Evolutionary conservation across 2,329 filamentous ascomycete species (phyloP).

Genomic region (Sphaerulina populicola): DNA sequence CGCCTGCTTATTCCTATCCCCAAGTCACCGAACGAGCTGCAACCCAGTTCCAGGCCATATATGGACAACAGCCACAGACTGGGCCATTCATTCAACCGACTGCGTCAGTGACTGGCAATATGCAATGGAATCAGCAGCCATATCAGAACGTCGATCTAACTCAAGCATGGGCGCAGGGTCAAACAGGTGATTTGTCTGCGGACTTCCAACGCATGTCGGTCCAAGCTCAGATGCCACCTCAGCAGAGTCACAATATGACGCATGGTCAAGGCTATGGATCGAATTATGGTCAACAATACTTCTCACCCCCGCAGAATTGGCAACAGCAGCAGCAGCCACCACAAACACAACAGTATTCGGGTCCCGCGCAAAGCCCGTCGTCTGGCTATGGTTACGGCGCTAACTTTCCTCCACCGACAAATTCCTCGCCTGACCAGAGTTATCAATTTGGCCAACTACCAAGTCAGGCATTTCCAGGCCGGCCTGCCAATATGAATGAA

Average conservation of each 20-base stretch:
- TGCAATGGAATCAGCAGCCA: constrained; percentile 19
- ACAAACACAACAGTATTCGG: constrained; percentile 24
- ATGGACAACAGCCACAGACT: constrained; percentile 11
- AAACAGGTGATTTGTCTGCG: constrained; percentile 36
- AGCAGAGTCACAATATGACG: constrained; percentile 18
- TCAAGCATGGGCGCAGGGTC: constrained; percentile 28
- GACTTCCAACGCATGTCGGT: constrained; percentile 45
- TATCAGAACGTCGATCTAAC: constrained; percentile 32
- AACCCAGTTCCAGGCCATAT: constrained; percentile 14
- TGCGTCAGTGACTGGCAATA: constrained; percentile 2
- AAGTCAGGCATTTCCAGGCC: constrained; percentile 59
- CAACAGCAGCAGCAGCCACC: constrained; percentile 23
- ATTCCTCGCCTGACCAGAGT: constrained; percentile 31
- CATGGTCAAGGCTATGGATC: constrained; percentile 12
- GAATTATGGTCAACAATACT: constrained; percentile 23
- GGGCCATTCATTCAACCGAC: constrained; percentile 7
- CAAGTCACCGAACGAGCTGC: constrained; percentile 8
- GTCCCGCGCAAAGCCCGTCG: constrained; percentile 19
- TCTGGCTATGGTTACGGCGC: constrained; percentile 12
- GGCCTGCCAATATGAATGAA: constrained; percentile 62
- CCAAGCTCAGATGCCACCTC: constrained; percentile 29
- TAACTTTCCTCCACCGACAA: constrained; percentile 25
- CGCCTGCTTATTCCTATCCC: constrained; percentile 15
- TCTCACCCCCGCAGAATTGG: constrained; percentile 24
- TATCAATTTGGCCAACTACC: constrained; percentile 77